These are phyloP conservation scores for Ophiostoma piceae DNA, from an alignment of 2,329 filamentous ascomycete species.

Conservation along the genomic window DNA sequence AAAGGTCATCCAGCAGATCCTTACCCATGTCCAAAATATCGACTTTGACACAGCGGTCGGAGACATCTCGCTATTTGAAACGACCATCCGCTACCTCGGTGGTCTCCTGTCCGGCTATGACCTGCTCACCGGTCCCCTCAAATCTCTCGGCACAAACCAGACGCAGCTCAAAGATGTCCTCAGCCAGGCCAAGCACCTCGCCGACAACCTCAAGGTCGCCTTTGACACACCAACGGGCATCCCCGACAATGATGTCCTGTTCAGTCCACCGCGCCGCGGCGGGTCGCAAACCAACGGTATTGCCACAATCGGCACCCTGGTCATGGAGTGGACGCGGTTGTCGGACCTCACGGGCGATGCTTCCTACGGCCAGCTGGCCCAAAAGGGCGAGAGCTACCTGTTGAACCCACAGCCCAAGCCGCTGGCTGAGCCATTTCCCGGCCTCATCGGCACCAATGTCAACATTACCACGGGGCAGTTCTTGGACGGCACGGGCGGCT, in stretches of 20 bases:
- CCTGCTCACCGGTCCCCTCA: slow-evolving; percentile 63
- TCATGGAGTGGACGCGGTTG: slow-evolving; percentile 79
- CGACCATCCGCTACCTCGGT: slow-evolving; percentile 80
- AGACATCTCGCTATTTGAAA: slow-evolving; percentile 76
- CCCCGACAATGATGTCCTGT: slow-evolving; percentile 63
- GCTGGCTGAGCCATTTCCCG: slow-evolving; percentile 66
- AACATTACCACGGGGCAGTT: slow-evolving; percentile 62
- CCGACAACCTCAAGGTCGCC: slow-evolving; percentile 67
- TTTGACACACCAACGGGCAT: slow-evolving; percentile 73
- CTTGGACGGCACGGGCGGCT: slow-evolving; percentile 62
- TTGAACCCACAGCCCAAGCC: slow-evolving; percentile 55
- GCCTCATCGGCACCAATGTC: slow-evolving; percentile 65
- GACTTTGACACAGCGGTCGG: slow-evolving; percentile 60
- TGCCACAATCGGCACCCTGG: slow-evolving; percentile 70
- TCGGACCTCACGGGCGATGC: slow-evolving; percentile 66
- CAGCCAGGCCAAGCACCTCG: slow-evolving; percentile 61
- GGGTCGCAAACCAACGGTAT: slow-evolving; percentile 60
- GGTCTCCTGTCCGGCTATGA: slow-evolving; percentile 74
- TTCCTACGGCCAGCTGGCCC: slow-evolving; percentile 60
- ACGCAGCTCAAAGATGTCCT: slow-evolving; percentile 56
- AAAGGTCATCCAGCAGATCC: slow-evolving; percentile 63
- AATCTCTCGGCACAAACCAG: slow-evolving; percentile 38
- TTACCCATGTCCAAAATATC: slow-evolving; percentile 64
- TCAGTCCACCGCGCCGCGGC: slow-evolving; percentile 48
- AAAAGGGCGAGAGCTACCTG: slow-evolving; percentile 65